These are phyloP conservation scores for Spathaspora gorwiae DNA, from an alignment of 805 yeast species.

Conservation along the genomic window DNA sequence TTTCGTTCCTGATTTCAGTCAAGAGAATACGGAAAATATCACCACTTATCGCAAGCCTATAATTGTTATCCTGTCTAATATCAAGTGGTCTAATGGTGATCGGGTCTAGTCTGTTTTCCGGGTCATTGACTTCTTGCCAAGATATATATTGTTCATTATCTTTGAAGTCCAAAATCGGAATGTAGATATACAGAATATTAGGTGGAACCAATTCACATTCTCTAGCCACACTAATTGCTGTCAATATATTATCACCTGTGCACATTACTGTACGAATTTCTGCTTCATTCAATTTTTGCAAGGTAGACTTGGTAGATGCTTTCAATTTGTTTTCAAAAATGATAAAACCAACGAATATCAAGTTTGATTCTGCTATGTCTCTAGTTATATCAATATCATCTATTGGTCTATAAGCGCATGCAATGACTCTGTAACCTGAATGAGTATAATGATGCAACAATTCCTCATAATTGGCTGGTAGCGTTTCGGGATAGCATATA, in stretches of 20 bases:
- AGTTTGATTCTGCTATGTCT: slow-evolving; percentile 60
- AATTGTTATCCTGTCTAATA: slow-evolving; percentile 28
- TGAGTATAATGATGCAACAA: slow-evolving; percentile 83
- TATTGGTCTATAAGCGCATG: slow-evolving; percentile 71
- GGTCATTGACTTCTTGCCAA: slow-evolving; percentile 70
- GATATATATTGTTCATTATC: slow-evolving; percentile 34
- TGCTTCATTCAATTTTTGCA: slow-evolving; percentile 59
- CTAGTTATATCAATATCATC: slow-evolving; percentile 38
- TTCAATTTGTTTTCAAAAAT: slow-evolving; percentile 90
- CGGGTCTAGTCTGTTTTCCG: slow-evolving; percentile 55
- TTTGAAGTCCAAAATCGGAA: slow-evolving; percentile 56
- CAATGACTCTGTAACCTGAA: slow-evolving; percentile 91
- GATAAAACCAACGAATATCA: slow-evolving; percentile 82
- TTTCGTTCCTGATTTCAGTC: slow-evolving; percentile 43
- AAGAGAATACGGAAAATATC: slow-evolving; percentile 80
- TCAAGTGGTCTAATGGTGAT: slow-evolving; percentile 51
- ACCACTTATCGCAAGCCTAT: slow-evolving; percentile 84
- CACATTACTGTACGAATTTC: slow-evolving; percentile 87
- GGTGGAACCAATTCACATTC: slow-evolving; percentile 69
- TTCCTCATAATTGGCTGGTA: slow-evolving; percentile 74
- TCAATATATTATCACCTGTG: slow-evolving; percentile 93
- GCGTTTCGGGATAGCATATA: slow-evolving; percentile 64
- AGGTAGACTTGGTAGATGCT: slow-evolving; percentile 56
- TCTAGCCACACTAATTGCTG: slow-evolving; percentile 89
- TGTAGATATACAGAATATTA: slow-evolving; percentile 29